Percentiles rank a stretch among this genome's conserved stretches.
Evolutionary conservation across 2,329 filamentous ascomycete genomes (phyloP).

Genomic region (Claviceps lovelessii): DNA sequence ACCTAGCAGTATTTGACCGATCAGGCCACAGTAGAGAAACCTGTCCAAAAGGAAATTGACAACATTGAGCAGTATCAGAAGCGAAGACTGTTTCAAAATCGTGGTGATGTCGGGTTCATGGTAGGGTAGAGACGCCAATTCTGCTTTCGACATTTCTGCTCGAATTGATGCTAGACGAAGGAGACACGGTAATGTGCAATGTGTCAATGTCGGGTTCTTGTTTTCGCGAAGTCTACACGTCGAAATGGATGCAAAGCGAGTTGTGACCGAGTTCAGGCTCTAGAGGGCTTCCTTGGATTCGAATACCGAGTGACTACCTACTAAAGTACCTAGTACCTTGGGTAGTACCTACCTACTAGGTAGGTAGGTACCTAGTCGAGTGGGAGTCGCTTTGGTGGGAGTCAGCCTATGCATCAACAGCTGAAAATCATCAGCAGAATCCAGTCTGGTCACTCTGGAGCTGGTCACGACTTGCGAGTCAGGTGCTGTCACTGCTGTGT

Average conservation of each 20-base stretch:
- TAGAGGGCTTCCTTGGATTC: too few species aligned
- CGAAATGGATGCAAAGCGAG: not conserved
- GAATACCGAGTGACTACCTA: too few species aligned
- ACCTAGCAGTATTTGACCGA: constrained; percentile 59
- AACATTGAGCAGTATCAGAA: constrained; percentile 48
- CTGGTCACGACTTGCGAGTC: not conserved
- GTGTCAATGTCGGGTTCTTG: not conserved
- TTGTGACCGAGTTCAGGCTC: too few species aligned
- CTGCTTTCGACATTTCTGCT: not conserved
- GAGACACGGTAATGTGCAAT: not conserved
- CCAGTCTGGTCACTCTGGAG: too few species aligned
- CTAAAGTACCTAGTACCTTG: too few species aligned
- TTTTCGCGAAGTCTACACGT: not conserved
- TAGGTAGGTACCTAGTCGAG: not conserved
- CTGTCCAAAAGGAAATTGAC: constrained; percentile 43
- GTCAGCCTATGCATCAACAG: too few species aligned
- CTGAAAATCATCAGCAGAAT: too few species aligned
- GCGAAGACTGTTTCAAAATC: constrained; percentile 45
- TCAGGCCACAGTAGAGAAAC: constrained; percentile 51
- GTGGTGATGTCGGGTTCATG: constrained; percentile 46
- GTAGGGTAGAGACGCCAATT: constrained; percentile 30
- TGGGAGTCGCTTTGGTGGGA: not conserved
- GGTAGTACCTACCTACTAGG: too few species aligned
- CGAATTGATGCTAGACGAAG: not conserved
- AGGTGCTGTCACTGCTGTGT: not conserved